Evolutionary conservation across 495 filamentous ascomycete genomes (phyloP), one percentile per base, ranked within the genome.

Genomic region (Talaromyces trachyspermus): DNA sequence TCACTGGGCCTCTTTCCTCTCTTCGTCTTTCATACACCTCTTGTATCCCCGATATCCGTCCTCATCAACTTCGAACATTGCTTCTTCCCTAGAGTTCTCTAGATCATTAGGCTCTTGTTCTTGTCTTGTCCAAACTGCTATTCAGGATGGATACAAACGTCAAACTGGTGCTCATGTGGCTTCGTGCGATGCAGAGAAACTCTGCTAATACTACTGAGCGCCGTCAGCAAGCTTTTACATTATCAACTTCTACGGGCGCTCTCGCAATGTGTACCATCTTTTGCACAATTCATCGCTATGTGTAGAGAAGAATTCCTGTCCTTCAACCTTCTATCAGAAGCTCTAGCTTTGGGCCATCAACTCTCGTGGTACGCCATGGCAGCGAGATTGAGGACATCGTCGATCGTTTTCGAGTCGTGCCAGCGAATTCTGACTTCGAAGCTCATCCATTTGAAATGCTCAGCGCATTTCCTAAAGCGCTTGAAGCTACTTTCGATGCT

Each of bases 371-470:
- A 51, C 54, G 48, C 38, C 41, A 45, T 35, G 49, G 30, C 18
- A 43, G 15, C 32, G 19, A 12, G 15, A 15, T 60, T 0, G 50
- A 49, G 6, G 42, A 46, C 12, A 30, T 55, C 7, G 46, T 53
- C 17, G 32, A 19, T 3, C 50, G 49, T 19, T 43, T 48, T 43
- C 15, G 18, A 10, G 29, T 54, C 48, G 49, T 17, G 6, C 54
- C 58, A 11, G 49, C 48, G 37, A 14, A 53, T 49, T 46, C 46
- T 17, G 58, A 60, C 50, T 47, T 57, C 12, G 52, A 60, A 51
- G 58, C 54, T 29, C 54, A 48, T 32, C 52, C 54, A 7, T 57
- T 60, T 19, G 52, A 57, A 17, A 46, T 60, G 9, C 8, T 55
- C 11, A 54, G 46, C 33, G 46, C 43, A 9, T 43, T 57, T 9